Base-by-base conservation (phyloP, 163 green algal genomes). In the Prototheca cutis region DNA sequence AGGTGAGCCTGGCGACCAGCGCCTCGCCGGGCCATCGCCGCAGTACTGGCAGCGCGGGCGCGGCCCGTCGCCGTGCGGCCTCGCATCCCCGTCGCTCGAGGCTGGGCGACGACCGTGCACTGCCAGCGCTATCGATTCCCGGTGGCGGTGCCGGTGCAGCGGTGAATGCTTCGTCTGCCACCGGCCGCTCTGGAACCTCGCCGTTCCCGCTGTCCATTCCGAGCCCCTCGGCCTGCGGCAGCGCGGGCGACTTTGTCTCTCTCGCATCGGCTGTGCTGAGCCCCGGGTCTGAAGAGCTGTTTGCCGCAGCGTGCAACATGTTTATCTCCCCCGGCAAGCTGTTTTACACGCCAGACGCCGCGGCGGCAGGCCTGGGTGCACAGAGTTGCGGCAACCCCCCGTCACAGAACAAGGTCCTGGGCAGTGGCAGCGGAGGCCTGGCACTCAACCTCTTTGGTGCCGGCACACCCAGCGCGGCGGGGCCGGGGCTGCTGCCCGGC, bases 251-350 rank as follows among this genome's bases (percentile, higher is more conserved):
- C 42, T 5, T 51, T 17, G 42, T 5, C 42, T 8, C 18, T 21
- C 42, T 51, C 18, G 42, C 42, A 17, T 25, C 42, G 10, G 10
- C 42, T 5, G 10, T 51, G 10, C 42, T 51, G 10, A 51, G 42
- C 42, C 42, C 42, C 42, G 42, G 42, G 13, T 48, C 30, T 10
- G 29, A 62, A 40, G 65, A 66, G 17, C 66, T 74, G 40, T 51
- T 51, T 51, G 61, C 55, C 17, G 66, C 40, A 10, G 59, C 66
- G 15, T 68, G 52, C 42, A 59, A 54, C 52, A 74, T 74, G 66
- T 68, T 74, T 28, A 36, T 74, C 32, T 65, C 52, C 0, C 66
- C 66, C 17, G 47, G 34, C 53, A 63, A 63, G 58, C 10, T 29
- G 8, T 23, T 55, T 31, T 39, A 23, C 39, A 53, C 32, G 21